Evolutionary conservation across 768 basidiomycete genomes (phyloP), one percentile per base, ranked within the genome.

Genomic region (Coprinopsis cinerea): DNA sequence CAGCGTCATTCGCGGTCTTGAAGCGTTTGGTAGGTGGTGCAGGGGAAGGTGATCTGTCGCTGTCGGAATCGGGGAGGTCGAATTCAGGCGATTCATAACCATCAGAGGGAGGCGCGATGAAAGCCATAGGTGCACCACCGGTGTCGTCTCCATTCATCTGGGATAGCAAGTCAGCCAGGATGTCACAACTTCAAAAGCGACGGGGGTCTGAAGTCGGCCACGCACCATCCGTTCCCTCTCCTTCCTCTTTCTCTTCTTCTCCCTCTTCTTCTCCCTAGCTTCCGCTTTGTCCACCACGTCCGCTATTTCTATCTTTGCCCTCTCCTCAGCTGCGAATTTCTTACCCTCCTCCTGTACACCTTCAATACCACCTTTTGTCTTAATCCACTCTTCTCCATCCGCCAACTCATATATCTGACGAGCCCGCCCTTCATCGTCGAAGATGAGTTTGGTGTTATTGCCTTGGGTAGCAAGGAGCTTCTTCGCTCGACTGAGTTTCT

Each of bases 181-280:
- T 20, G 11, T 24, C 23, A 46, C 15, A 17, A 39, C n/a, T n/a
- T 3, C 37, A 58, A 27, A 15, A 48, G 5, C 53, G 26, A 28
- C 57, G 47, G 65, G n/a, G n/a, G n/a, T n/a, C n/a, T n/a, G n/a
- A n/a, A n/a, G n/a, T n/a, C n/a, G n/a, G n/a, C n/a, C n/a, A n/a
- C 70, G 30, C 51, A 66, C 74, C 59, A 65, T 73, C 48, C 66
- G 71, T 60, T 90, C 87, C 30, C 78, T 75, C 49, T 91, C 86
- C 68, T 94, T 95, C 60, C 88, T 72, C 69, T 93, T 95, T 54
- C 89, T 71, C 73, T 95, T 96, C 76, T 89, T 93, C 65, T 96
- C 94, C 54, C 76, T 70, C 68, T 84, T 88, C 77, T 92, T 94
- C 61, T 87, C 90, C 64, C 77, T 86, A 4, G 88, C 92, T 57